Base-by-base conservation (phyloP, 1,284 basidiomycete species). In the Xanthoconium separans region DNA sequence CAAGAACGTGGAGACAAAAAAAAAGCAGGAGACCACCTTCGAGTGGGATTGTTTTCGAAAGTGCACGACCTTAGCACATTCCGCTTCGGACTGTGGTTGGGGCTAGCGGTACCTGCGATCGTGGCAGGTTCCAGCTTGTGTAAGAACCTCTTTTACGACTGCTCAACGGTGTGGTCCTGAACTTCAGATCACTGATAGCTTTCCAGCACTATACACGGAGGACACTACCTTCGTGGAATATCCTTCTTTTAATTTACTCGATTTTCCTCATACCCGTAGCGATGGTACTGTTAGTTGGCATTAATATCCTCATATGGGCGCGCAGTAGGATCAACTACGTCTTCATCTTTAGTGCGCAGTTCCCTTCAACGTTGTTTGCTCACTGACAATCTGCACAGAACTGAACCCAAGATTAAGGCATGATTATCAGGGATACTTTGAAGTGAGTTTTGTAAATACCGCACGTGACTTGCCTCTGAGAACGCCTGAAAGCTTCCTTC, bases 1-100 rank as follows among this genome's bases (percentile, higher is more conserved):
- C n/a, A 50, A 94, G 95, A 89, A 61, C 81, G 83, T 36, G 95
- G 94, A 3, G 84, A 98, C 70, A 80, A 77, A 61, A 98, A 96
- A 73, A 83, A 79, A 56, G 95, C 96, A 0, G 74, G 86, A 42
- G 76, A 76, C 5, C 78, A 82, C 44, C 78, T 98, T 30, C 83
- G 93, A 18, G 78, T 81, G 3, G 79, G 79, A 10, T 71, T 74
- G 5, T 68, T 69, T 13, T 71, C 75, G 13, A 84, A 81, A 56
- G 89, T 82, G 11, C 91, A 95, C 62, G 88, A 97, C 65, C 81
- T 81, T 59, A 89, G 83, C 58, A 83, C 84, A 0, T 91, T 93
- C 69, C 76, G 89, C 57, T 82, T 89, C 0, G 95, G 94, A 0
- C 54, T 91, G 2, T 80, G 81, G 58, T 68, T 98, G 11, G 96